Percentiles rank a stretch among this genome's conserved stretches.
These are phyloP conservation scores for Cyathus striatus DNA, from an alignment of 768 basidiomycete species.

Conservation along the genomic window DNA sequence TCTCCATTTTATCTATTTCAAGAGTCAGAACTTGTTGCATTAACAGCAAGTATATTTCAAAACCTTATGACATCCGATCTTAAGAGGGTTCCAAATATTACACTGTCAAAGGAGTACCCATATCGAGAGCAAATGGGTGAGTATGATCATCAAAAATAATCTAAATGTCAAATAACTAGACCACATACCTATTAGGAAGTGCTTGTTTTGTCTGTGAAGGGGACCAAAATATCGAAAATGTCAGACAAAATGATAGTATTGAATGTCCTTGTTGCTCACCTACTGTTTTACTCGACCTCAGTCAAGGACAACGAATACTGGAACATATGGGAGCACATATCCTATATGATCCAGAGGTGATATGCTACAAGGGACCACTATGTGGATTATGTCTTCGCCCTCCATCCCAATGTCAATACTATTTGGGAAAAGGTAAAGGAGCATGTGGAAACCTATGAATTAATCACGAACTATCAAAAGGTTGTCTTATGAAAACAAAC, in stretches of 20 bases:
- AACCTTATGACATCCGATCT: slow-evolving; percentile 8
- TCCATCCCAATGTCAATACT: slow-evolving; percentile 10
- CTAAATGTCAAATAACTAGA: neutral
- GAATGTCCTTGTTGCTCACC: slow-evolving; percentile 10
- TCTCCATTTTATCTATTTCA: slow-evolving; percentile 17
- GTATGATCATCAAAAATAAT: slow-evolving; percentile 3
- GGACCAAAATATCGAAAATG: slow-evolving; percentile 6
- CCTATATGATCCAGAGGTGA: slow-evolving; percentile 12
- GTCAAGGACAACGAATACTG: slow-evolving; percentile 13
- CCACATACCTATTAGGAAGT: slow-evolving; percentile 6
- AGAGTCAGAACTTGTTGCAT: slow-evolving; percentile 12
- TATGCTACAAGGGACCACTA: slow-evolving; percentile 5
- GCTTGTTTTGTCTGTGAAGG: slow-evolving; percentile 16
- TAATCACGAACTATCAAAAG: slow-evolving; percentile 9
- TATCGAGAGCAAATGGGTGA: slow-evolving; percentile 13
- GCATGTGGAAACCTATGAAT: slow-evolving; percentile 8
- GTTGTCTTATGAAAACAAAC: slow-evolving; percentile 11
- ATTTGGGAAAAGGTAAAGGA: slow-evolving; percentile 16
- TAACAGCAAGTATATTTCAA: slow-evolving; percentile 13
- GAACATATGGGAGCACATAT: slow-evolving; percentile 22
- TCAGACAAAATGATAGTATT: slow-evolving; percentile 1
- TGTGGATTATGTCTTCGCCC: slow-evolving; percentile 22
- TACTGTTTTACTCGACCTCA: slow-evolving; percentile 6
- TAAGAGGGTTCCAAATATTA: slow-evolving; percentile 13
- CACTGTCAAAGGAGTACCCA: slow-evolving; percentile 8